Evolutionary conservation across 768 basidiomycete species (phyloP), one percentile per base, ranked within the genome.

Genomic region (Boletus rubropictus): DNA sequence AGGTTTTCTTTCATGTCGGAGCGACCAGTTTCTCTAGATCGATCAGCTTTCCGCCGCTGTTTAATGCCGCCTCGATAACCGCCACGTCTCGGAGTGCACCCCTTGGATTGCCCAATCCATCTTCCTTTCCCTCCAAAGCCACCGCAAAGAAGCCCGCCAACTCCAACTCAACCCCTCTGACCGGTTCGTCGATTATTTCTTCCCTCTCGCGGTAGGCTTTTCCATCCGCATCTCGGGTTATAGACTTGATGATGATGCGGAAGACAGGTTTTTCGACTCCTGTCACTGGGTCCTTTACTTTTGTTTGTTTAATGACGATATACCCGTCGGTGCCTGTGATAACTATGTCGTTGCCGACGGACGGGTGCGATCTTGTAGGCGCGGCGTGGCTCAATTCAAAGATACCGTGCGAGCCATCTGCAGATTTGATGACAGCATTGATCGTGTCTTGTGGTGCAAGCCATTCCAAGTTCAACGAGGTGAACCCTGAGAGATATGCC

Each of bases 381-480:
- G 73, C 74, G 10, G 77, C 85, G 52, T 74, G 80, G n/a, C 80
- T 80, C 55, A 88, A 62, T 53, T 84, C 78, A 46, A 79, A 69
- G 33, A 75, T 74, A 7, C 86, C 86, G 48, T 81, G 79, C 33
- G 73, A 66, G 18, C 76, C 79, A 27, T 78, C 75, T 12, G 61
- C 59, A 24, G 62, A 59, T 49, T 73, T 71, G 48, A 77, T 66
- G 50, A 80, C 60, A 18, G 78, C 71, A 53, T 80, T 72, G 56
- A 95, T 77, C 8, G 89, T 91, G 69, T 94, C 91, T 55, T 83
- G 79, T 0, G 90, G 91, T 3, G 76, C 72, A 31, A 93, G 79
- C 63, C 82, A 81, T 12, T 81, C 74, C 53, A 82, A 77, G 65
- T 83, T 84, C 29, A 89, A 73, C 4, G 83, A 79, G 9, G 86